These are phyloP conservation scores for Cladorrhinum sp. DNA, from an alignment of 2,329 filamentous ascomycete species.

Conservation along the genomic window DNA sequence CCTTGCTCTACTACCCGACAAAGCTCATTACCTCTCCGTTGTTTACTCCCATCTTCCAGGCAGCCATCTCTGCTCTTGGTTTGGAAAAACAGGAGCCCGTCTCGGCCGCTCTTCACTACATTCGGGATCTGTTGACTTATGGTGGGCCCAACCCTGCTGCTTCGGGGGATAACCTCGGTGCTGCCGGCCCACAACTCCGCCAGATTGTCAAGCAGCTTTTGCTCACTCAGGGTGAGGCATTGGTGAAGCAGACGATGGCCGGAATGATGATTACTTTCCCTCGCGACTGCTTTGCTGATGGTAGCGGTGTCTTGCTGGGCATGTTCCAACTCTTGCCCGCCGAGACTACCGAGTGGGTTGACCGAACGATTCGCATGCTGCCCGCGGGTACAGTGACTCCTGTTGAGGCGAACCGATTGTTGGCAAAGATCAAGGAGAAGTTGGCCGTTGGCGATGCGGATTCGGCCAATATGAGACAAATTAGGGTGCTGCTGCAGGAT, in stretches of 20 bases:
- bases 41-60: conserved; percentile 79
- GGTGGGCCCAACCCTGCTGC: conserved; percentile 71
- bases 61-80: conserved; percentile 79
- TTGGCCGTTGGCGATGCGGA: conserved; percentile 58
- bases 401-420: conserved; percentile 75
- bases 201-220: conserved; percentile 71
- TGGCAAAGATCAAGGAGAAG: conserved; percentile 76
- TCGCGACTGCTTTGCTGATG: conserved; percentile 90
- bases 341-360: conserved; percentile 78
- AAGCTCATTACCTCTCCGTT: conserved; percentile 77
- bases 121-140: conserved; percentile 87
- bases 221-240: conserved; percentile 64
- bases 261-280: conserved; percentile 99
- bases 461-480: conserved; percentile 63
- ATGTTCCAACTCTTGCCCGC: conserved; percentile 84
- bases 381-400: conserved; percentile 78
- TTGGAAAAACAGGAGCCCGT: conserved; percentile 90
- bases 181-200: conserved; percentile 67
- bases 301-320: conserved; percentile 84
- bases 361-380: conserved; percentile 77
- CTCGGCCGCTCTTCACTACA: conserved; percentile 86
- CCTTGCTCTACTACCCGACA: conserved; percentile 86
- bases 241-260: conserved; percentile 86
- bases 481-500: conserved; percentile 84
- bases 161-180: conserved; percentile 53